Base-by-base conservation (phyloP, 257 asterid species). In the Forsythia viridissima region DNA sequence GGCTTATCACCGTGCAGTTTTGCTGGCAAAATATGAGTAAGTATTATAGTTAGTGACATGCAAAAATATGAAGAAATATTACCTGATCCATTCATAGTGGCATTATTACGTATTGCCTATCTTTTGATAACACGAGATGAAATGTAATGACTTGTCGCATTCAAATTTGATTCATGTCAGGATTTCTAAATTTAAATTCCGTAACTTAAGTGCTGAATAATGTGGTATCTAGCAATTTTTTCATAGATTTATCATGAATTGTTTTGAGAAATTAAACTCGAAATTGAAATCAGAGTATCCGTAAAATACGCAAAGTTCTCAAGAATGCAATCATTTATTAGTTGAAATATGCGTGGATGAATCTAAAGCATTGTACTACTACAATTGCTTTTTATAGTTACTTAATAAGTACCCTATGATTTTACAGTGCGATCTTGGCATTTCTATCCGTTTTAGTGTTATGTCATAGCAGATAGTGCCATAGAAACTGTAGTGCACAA, bases 1-100 rank as follows among this genome's bases (percentile, higher is more conserved):
- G 46, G 97, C 86, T 38, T 96, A 93, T 84, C 99, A 96, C 79
- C 97, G 99, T 0, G 94, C 99, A 20, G 98, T 96, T 82, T 83
- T 96, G 87, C 92, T 96, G 63, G 97, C 97, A 0, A 91, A 84
- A 81, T 91, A 92, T 77, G 86, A 90, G 98, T 96, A 83, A 85
- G 98, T 80, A 1, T 36, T 74, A 44, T 76, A 37, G 55, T 68
- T 77, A 71, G 51, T 20, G 70, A 30, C 61, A 0, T 72, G 59
- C 67, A 52, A 51, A 41, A 3, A 66, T n/a, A 75, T 69, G 7
- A 48, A 48, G 59, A 48, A 15, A 34, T 41, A 10, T 77, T 55
- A 59, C 38, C 38, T 21, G 73, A 30, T 81, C 70, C 66, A 66
- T 66, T 34, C 39, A 39, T 82, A n/a, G 9, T 78, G 20, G 69